Evolutionary conservation across 2,329 filamentous ascomycete species (phyloP).

Genomic region (Tolypocladium pustulatum): DNA sequence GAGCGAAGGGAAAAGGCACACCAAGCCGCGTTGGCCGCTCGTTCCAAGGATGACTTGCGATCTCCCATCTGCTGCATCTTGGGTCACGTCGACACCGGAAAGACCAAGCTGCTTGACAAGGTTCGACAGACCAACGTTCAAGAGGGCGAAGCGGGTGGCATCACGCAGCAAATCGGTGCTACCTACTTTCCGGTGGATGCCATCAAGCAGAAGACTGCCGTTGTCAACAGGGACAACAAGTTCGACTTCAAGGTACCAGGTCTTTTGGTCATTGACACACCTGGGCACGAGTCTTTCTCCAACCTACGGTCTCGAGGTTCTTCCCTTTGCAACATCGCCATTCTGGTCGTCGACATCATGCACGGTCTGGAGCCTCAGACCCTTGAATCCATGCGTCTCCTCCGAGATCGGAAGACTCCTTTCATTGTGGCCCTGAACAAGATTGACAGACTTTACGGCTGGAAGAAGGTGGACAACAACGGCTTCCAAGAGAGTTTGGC

Average conservation of each 20-base stretch:
- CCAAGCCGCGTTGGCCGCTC: conserved; percentile 80
- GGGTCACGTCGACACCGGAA: conserved; percentile 98
- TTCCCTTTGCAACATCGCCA: conserved; percentile 98
- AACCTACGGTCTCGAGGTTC: conserved; percentile 95
- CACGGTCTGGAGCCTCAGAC: conserved; percentile 97
- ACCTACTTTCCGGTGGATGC: conserved; percentile 98
- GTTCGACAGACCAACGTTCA: conserved; percentile 97
- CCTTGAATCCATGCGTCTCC: conserved; percentile 88
- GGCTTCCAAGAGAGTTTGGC: conserved; percentile 89
- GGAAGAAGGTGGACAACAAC: conserved; percentile 98
- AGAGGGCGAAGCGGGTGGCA: conserved; percentile 97
- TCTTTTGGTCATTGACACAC: conserved; percentile 93
- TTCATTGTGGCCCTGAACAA: conserved; percentile 99
- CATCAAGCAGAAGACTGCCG: conserved; percentile 80
- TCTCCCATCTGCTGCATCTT: conserved; percentile 99
- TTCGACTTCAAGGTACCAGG: conserved; percentile 98
- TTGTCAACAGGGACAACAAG: conserved; percentile 79
- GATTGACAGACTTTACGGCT: conserved; percentile 97
- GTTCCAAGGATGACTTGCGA: conserved; percentile 87
- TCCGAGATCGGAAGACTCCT: conserved; percentile 87
- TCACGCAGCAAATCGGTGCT: conserved; percentile 98
- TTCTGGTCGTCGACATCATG: conserved; percentile 99
- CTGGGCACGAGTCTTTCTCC: conserved; percentile 99
- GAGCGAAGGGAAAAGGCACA: conserved; percentile 82
- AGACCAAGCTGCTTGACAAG: conserved; percentile 98